Conservation (phyloP, 2,329 filamentous ascomycete genomes). For the Fonsecaea multimorphosa region DNA sequence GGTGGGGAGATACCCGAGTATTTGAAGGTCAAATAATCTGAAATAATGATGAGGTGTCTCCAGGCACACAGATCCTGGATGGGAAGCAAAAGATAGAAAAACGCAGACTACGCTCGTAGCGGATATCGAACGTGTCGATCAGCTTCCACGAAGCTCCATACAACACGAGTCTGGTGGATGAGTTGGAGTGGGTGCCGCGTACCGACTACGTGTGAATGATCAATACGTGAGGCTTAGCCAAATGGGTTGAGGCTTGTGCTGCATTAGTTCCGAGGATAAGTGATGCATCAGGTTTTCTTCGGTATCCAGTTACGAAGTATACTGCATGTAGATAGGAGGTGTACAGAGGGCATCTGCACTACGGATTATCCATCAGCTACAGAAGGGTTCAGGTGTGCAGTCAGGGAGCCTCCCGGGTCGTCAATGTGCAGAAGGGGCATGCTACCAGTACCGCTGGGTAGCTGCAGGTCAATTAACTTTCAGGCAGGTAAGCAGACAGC, state of each 20-base stretch:
- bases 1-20: not conserved
- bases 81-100: slow-evolving; percentile 12
- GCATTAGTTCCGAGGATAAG: not conserved
- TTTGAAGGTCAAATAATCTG: slow-evolving; percentile 11
- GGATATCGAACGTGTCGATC: slow-evolving; percentile 19
- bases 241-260: not conserved
- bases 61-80: slow-evolving; percentile 14
- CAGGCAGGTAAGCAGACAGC: not conserved
- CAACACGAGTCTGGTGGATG: not conserved
- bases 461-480: not conserved
- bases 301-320: not conserved
- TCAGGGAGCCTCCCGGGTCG: not conserved
- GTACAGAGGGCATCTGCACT: not conserved
- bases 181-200: not conserved
- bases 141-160: slow-evolving; percentile 11
- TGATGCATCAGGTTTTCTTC: not conserved
- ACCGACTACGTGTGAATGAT: not conserved
- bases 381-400: not conserved
- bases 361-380: not conserved
- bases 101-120: not conserved
- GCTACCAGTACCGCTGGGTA: no score
- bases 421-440: not conserved
- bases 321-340: not conserved
- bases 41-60: slow-evolving; percentile 14
- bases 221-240: slow-evolving; percentile 2